These are phyloP conservation scores for Gloeophyllum trabeum DNA, from an alignment of 768 basidiomycete species.

Conservation along the genomic window DNA sequence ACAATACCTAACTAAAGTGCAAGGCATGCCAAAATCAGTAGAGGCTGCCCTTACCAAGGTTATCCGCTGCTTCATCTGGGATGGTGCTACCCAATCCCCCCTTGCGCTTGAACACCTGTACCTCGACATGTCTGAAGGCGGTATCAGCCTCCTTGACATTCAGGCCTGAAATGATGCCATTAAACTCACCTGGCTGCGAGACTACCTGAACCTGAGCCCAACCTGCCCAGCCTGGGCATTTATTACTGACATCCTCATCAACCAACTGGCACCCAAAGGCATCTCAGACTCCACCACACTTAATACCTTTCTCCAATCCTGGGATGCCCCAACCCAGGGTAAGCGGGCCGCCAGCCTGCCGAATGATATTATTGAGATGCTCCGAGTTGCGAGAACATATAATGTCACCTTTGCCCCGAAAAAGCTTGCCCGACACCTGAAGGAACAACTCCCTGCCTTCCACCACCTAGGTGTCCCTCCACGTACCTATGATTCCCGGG, in stretches of 20 bases:
- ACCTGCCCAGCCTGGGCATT: slow-evolving; percentile 7
- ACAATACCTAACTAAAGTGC: slow-evolving; percentile 19
- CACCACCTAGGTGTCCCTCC: slow-evolving; percentile 2
- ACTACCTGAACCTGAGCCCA: slow-evolving; percentile 1
- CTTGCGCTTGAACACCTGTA: not conserved
- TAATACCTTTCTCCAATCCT: slow-evolving; percentile 7
- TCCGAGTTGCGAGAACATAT: slow-evolving; percentile 1
- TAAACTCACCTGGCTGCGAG: slow-evolving; percentile 5
- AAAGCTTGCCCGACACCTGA: not conserved
- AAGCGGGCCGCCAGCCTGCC: not conserved
- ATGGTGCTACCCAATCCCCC: not conserved
- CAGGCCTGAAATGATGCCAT: slow-evolving; percentile 5
- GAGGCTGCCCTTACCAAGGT: slow-evolving; percentile 8
- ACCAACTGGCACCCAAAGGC: not conserved
- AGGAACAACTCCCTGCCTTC: slow-evolving; percentile 7
- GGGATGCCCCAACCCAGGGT: not conserved
- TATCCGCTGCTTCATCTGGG: slow-evolving; percentile 12
- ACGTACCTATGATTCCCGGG: not conserved
- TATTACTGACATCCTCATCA: not conserved
- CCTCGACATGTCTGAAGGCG: not conserved
- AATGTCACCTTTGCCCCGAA: not conserved
- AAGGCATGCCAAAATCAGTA: slow-evolving; percentile 16
- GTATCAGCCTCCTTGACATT: slow-evolving; percentile 6
- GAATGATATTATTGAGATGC: not conserved
- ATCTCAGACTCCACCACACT: not conserved